These are phyloP conservation scores for Candida ipomoeae DNA, from an alignment of 805 yeast species.

Conservation along the genomic window DNA sequence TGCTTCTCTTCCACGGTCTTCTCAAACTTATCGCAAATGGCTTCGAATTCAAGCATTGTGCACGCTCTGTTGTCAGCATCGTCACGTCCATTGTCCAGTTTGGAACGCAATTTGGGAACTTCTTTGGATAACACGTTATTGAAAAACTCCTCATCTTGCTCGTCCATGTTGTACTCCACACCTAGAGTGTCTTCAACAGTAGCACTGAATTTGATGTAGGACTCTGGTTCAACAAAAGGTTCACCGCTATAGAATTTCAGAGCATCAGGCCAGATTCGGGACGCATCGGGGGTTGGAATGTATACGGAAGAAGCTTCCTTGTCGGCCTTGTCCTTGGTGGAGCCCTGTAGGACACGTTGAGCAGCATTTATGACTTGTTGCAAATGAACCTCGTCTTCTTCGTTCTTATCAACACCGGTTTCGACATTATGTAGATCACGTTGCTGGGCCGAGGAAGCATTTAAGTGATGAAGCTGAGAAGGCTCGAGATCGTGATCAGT, in stretches of 20 bases:
- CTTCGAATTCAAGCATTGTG: conserved; percentile 83
- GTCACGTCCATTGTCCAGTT: conserved; percentile 11
- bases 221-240: conserved; percentile 63
- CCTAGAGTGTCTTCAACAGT: conserved; percentile 96
- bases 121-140: conserved; percentile 35
- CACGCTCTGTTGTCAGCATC: conserved; percentile 32
- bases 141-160: conserved; percentile 71
- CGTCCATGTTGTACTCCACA: conserved; percentile 85
- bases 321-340: conserved; percentile 27
- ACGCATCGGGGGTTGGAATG: conserved; percentile 97
- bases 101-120: conserved; percentile 22
- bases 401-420: conserved; percentile 97
- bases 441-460: conserved; percentile 55
- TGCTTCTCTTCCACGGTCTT: conserved; percentile 71
- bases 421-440: conserved; percentile 87
- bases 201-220: conserved; percentile 84
- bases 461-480: conserved; percentile 39
- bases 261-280: conserved; percentile 76
- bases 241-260: conserved; percentile 60
- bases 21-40: conserved; percentile 70
- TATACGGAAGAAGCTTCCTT: conserved; percentile 45
- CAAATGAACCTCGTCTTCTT: conserved; percentile 94
- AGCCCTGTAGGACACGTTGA: conserved; percentile 51
- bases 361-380: conserved; percentile 86
- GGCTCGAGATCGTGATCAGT: conserved; percentile 51